Base-by-base conservation (phyloP, 345 rosid genomes). In the Gossypium raimondii region DNA sequence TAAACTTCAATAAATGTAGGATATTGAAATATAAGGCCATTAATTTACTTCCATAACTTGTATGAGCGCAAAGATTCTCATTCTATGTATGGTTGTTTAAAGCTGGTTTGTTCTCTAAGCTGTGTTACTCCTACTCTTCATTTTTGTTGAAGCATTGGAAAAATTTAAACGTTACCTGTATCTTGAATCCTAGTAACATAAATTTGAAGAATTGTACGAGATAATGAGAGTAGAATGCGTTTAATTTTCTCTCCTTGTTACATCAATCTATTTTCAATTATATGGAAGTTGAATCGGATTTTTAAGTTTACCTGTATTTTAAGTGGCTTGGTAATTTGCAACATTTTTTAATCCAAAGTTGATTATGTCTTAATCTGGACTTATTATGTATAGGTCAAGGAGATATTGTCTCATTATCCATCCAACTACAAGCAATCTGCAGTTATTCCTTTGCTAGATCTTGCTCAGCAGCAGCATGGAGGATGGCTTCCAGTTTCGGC, bases 401-500 rank as follows among this genome's bases (percentile, higher is more conserved):
- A 93, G 87, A 92, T 96, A 66, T 72, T 96, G 64, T 93, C 98
- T 81, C 93, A 93, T 81, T 96, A 93, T 79, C 99, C 99, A 22
- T 85, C 97, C 73, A 96, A 96, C 82, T 96, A 96, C 88, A 92
- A 96, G 89, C 99, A 93, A 86, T 93, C 99, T 11, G 97, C 98
- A 7, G 99, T 92, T 65, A 96, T 96, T 84, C 95, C 97, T 69
- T 86, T 96, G 75, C 90, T 96, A 66, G 99, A 96, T 86, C 98
- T 96, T 82, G 99, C 98, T 43, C 99, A 96, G 75, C 98, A 93
- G 89, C 99, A 96, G 82, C 97, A 96, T 89, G 98, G 99, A 80
- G 98, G 98, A 4, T 93, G 99, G 99, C 97, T 96, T 47, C 97
- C 99, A 61, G 98, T 96, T 78, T 96, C 99, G 3, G 99, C 99